Evolutionary conservation across 1,284 basidiomycete species (phyloP), one percentile per base, ranked within the genome.

Genomic region (Kwoniella shivajii): DNA sequence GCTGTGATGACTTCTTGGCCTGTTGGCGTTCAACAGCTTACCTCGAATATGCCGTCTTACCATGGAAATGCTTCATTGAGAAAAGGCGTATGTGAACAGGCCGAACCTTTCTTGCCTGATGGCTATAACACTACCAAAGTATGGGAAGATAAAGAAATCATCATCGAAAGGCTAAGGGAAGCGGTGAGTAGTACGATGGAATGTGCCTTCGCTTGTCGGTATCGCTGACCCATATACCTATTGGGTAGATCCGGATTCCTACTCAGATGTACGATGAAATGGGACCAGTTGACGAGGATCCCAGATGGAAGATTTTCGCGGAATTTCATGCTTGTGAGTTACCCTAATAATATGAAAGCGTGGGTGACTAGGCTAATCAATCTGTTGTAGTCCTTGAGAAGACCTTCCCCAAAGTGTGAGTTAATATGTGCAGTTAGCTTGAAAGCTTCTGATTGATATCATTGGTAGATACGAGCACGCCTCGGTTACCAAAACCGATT

Each of bases 401-500:
- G 29, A 60, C 71, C 2, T 79, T 78, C 60, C 78, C 78, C 9
- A 54, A 67, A 6, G 60, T 74, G 72, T 72, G 54, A 54, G 70
- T 64, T 13, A 39, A 30, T 18, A 9, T 34, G 20, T 2, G 42
- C 44, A 22, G 22, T 14, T 33, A 30, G 11, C 29, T 1, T 26
- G 10, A 24, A 4, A 18, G 18, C 11, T 30, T 30, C 45, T 39
- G 43, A 50, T 10, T 7, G 18, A 36, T n/a, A 45, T 22, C 46
- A 18, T 44, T 10, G 16, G 6, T 46, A 68, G 84, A 1, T 83
- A 87, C 60, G 66, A 80, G 7, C 76, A 72, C 6, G 59, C 59
- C 20, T 38, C 57, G n/a, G 78, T 86, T 4, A 71, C 81, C 33
- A 82, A 81, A 1, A 82, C 83, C 66, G 82, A 83, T 0, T 84